Base-by-base conservation (phyloP, 129 eudicot genomes). In the Erigeron canadensis region DNA sequence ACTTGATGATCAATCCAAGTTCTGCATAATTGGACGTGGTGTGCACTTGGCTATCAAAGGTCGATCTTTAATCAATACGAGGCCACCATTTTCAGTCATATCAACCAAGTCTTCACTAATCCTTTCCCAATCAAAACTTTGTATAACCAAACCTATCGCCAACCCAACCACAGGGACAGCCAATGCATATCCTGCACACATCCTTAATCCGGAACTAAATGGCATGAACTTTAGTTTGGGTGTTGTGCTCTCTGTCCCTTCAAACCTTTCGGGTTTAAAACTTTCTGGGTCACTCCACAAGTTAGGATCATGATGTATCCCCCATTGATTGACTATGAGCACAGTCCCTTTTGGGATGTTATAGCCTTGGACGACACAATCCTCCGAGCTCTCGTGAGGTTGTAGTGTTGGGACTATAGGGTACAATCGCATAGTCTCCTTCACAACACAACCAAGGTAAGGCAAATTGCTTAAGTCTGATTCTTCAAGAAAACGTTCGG, bases 211-310 rank as follows among this genome's bases (percentile, higher is more conserved):
- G 11, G 8, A 70, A 50, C 75, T 65, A 69, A 89, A 89, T 13
- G 91, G 86, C 78, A 90, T 79, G 66, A 79, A 78, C 67, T 81
- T 87, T 69, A 72, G 79, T 46, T 76, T 83, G 15, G 46, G 63
- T 40, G 65, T 74, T 7, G 79, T 47, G 18, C 70, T 75, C 37
- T 80, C 84, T 3, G 64, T 10, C 9, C 78, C 81, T 40, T 57
- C 59, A 39, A 82, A 86, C 65, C 90, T 86, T 74, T 82, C 87
- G 0, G 87, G 90, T 48, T 53, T 15, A 59, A 86, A 86, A 44
- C 5, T 64, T 60, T 53, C 77, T 1, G 87, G 87, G 41, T 86
- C 81, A 15, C 28, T 43, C 90, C 90, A 86, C 42, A 40, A 4
- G 60, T 67, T 43, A 0, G 85, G 87, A 62, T 74, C 86, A 72